These are phyloP conservation scores for Phytophthora ohioensis DNA, from an alignment of 352 stramenopile genomes.

Conservation along the genomic window DNA sequence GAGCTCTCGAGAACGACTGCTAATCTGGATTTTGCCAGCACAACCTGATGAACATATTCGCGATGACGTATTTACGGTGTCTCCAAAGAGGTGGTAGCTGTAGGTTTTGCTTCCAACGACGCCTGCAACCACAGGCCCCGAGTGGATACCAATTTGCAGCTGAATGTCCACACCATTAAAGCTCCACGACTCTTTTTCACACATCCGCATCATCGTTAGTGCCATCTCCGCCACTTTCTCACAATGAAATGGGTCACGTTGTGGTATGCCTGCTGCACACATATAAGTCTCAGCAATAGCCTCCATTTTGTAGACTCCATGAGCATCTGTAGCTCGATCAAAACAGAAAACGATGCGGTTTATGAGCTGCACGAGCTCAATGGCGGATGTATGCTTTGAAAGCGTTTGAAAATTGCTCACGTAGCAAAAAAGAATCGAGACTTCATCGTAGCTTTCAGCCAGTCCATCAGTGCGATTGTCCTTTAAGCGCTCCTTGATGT, in stretches of 20 bases:
- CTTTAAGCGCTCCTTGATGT: slow-evolving; percentile 84
- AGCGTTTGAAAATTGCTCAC: slow-evolving; percentile 84
- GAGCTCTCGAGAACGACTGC: slow-evolving; percentile 59
- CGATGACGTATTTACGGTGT: slow-evolving; percentile 86
- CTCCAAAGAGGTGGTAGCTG: slow-evolving; percentile 88
- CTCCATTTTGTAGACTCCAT: slow-evolving; percentile 89
- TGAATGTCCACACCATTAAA: slow-evolving; percentile 81
- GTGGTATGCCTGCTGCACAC: slow-evolving; percentile 68
- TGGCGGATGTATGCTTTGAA: slow-evolving; percentile 68
- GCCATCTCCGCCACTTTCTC: slow-evolving; percentile 85
- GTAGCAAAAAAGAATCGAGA: slow-evolving; percentile 87
- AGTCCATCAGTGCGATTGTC: slow-evolving; percentile 71
- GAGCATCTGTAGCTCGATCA: slow-evolving; percentile 74
- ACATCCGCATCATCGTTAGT: slow-evolving; percentile 74
- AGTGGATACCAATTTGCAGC: slow-evolving; percentile 88
- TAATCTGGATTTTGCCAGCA: slow-evolving; percentile 77
- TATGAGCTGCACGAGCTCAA: slow-evolving; percentile 86
- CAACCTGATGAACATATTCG: slow-evolving; percentile 79
- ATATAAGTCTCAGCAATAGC: slow-evolving; percentile 91
- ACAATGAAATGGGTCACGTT: slow-evolving; percentile 72
- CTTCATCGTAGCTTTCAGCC: slow-evolving; percentile 78
- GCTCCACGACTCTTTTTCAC: slow-evolving; percentile 73
- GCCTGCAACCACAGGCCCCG: slow-evolving; percentile 77
- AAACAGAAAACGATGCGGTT: slow-evolving; percentile 91
- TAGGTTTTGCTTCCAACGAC: slow-evolving; percentile 86